Evolutionary conservation across 2,329 filamentous ascomycete genomes (phyloP).

Genomic region (Kalaharituber pfeilii): DNA sequence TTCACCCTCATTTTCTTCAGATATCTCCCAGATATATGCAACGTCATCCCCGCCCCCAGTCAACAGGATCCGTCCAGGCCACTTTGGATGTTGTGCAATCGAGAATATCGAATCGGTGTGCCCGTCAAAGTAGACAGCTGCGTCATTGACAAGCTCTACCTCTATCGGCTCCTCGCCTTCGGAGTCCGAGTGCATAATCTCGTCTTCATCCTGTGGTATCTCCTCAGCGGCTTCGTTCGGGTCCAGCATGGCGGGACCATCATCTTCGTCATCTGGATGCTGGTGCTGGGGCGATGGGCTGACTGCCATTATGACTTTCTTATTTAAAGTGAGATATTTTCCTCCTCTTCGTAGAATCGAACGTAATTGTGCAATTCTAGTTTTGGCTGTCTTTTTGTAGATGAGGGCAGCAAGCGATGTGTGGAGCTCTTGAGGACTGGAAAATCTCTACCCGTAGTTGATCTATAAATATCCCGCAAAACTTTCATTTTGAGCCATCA

Average conservation of each 20-base stretch:
- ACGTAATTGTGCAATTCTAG: too few species aligned
- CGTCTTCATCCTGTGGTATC: constrained; percentile 48
- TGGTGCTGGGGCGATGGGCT: constrained; percentile 2
- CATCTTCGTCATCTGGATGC: constrained; percentile 31
- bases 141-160: constrained; percentile 77
- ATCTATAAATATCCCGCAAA: too few species aligned
- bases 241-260: constrained; percentile 55
- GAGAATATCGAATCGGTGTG: constrained; percentile 88
- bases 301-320: constrained; percentile 10
- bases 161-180: constrained; percentile 42
- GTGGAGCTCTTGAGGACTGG: too few species aligned
- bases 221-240: constrained; percentile 65
- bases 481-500: too few species aligned
- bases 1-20: constrained; percentile 43
- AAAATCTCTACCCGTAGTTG: too few species aligned
- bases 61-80: constrained; percentile 53
- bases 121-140: constrained; percentile 73
- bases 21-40: constrained; percentile 61
- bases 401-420: too few species aligned
- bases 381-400: too few species aligned
- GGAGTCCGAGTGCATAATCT: constrained; percentile 55
- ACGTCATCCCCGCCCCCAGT: constrained; percentile 78
- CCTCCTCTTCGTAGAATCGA: too few species aligned
- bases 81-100: constrained; percentile 77
- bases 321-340: too few species aligned